Evolutionary conservation across 352 stramenopile genomes (phyloP), one percentile per base, ranked within the genome.

Genomic region (Globisporangium barbulae): DNA sequence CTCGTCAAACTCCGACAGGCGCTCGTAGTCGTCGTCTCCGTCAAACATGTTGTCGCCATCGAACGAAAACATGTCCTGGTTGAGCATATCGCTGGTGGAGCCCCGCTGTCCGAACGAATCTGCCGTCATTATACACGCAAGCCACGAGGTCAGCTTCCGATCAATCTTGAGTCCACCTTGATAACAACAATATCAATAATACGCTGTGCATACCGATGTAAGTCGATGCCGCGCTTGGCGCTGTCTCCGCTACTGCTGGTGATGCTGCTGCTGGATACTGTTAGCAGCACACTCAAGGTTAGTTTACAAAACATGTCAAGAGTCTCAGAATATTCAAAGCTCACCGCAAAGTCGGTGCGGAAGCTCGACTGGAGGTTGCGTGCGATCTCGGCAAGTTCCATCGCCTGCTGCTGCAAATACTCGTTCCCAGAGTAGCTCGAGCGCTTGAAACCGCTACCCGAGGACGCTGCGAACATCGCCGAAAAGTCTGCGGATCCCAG

Each of bases 1-100:
- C 75, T 75, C 85, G 54, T 91, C 79, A 55, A 91, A 93, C 54
- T 87, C 81, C 0, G 81, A 91, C 6, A 91, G 58, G 13, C 83
- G 72, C 49, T 93, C 85, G 48, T 80, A 81, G 22, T 88, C 79
- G 17, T 75, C 66, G 9, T 80, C 68, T 7, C 77, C 75, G 61
- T 78, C 69, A 45, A 76, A 75, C 44, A 69, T 76, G 30, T 78
- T 66, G 9, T 61, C 55, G 54, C 81, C 74, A 53, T 88, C 78
- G 31, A 81, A 70, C 17, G 73, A 80, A 31, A 88, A 82, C 37
- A 78, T 83, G 47, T 68, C 63, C 8, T 58, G 45, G 33, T 31
- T 31, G 25, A 68, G 63, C 55, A 68, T 33, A 1, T 68, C 63
- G 13, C 47, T 64, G 9, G 55, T 85, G 4, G 78, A 88, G 59